These are phyloP conservation scores for Massarina eburnea DNA, from an alignment of 2,329 filamentous ascomycete species.

Conservation along the genomic window DNA sequence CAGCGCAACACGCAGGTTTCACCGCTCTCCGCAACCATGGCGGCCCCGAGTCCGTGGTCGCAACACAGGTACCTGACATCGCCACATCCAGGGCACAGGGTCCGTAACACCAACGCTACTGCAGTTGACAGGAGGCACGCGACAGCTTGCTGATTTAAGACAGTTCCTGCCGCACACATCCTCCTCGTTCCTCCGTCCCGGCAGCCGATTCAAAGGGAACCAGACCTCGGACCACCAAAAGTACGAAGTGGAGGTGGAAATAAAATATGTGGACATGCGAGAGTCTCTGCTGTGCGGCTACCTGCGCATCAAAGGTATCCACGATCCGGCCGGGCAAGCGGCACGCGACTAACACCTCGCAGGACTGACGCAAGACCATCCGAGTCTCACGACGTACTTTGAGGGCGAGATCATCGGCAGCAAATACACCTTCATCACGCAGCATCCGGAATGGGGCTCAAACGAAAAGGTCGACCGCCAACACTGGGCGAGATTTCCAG, in stretches of 20 bases:
- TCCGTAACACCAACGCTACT: constrained; percentile 19
- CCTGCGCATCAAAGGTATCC: constrained; percentile 85
- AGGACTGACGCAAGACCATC: constrained; percentile 94
- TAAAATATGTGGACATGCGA: constrained; percentile 92
- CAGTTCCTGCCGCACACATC: constrained; percentile 77
- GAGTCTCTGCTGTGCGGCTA: constrained; percentile 96
- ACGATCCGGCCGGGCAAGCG: not conserved
- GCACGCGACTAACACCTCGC: constrained; percentile 17
- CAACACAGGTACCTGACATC: constrained; percentile 29
- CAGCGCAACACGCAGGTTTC: constrained; percentile 36
- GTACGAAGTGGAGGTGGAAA: constrained; percentile 95
- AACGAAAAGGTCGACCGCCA: constrained; percentile 87
- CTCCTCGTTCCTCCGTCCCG: constrained; percentile 82
- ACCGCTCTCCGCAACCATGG: constrained; percentile 30
- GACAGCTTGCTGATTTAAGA: constrained; percentile 17
- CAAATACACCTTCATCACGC: constrained; percentile 91
- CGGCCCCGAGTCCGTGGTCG: constrained; percentile 24
- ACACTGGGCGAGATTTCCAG: constrained; percentile 89
- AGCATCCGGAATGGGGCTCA: constrained; percentile 87
- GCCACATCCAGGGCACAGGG: constrained; percentile 38
- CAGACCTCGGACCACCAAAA: constrained; percentile 91
- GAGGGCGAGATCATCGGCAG: constrained; percentile 96
- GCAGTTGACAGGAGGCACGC: not conserved
- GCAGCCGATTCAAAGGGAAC: constrained; percentile 85
- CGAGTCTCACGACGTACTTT: constrained; percentile 97